Evolutionary conservation across 495 filamentous ascomycete species (phyloP), one percentile per base, ranked within the genome.

Genomic region (Neurospora discreta): DNA sequence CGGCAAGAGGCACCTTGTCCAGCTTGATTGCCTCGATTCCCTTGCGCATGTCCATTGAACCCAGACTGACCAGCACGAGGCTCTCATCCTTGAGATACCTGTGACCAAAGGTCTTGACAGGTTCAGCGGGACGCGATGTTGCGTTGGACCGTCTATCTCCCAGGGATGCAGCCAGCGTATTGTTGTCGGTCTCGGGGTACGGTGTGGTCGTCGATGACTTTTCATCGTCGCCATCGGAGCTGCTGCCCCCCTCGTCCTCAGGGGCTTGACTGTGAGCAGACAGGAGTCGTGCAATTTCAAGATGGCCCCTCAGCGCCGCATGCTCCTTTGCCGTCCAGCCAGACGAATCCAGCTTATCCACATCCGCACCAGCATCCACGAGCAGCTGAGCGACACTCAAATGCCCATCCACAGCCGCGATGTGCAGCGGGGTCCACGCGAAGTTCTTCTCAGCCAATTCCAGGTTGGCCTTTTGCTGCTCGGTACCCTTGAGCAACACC

Each of bases 321-420:
- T 98, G 95, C 78, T 99, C 95, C 81, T 90, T 93, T 3, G 94
- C 89, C 2, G 93, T 97, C 96, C 96, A 99, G 9, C 95, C 95
- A 68, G 94, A 98, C 3, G 89, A 89, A 79, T 98, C 95, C 10
- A 82, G 79, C 68, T 86, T 89, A 69, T 90, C 89, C 16, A 93
- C 77, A 69, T 95, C 87, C 1, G 91, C 91, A 0, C 92, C 92
- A 38, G 91, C 90, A 33, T 88, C 86, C 58, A 97, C 85, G 11
- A 99, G 85, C 33, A 90, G 79, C 73, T 90, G 82, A 5, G 89
- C 91, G 40, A 96, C 87, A 1, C 85, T 79, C 40, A 93, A 78
- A 71, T 92, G 88, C 0, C 93, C 94, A 73, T 98, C 95, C 0
- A 98, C 95, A 71, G 91, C 90, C 18, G 96, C 93, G 74, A 96